Evolutionary conservation across 1,139 yeast genomes (phyloP), one percentile per base, ranked within the genome.

Genomic region (Saccharomyces hybrid): DNA sequence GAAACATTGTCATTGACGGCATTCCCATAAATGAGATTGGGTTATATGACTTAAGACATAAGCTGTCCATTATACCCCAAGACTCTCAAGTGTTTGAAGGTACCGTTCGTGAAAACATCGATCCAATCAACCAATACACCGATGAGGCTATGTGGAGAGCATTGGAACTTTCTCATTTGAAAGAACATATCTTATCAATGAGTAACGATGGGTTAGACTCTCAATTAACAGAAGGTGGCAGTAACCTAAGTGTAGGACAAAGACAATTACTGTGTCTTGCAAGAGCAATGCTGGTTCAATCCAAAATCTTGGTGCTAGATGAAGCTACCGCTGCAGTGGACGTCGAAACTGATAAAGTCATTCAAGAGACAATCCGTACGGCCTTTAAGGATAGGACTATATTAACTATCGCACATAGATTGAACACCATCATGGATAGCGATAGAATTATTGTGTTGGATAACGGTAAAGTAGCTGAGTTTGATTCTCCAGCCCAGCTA

Each of bases 301-400:
- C 95, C 4, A 83, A 83, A 61, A 81, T 91, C 50, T 76, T 90
- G 59, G 88, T 90, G 7, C 75, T 91, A 63, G 99, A 93, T 71
- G 99, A 93, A 73, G 98, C 98, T 12, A 91, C 98, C 3, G 97
- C 98, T 1, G 96, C 96, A 1, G 96, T 93, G 52, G 99, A 93
- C 71, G 96, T 90, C 32, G 95, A 90, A 67, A 93, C 99, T 1
- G 99, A 93, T 71, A 76, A 84, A 62, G 79, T 90, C 49, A 78
- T 91, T 53, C 98, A 91, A 73, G 83, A 85, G 64, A 91, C 97
- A 0, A 91, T 91, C 55, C 80, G 97, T 70, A 73, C 78, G 2
- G 96, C 89, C 57, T 91, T 91, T 70, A 82, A 83, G 64, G 89
- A 90, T 60, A 81, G 96, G 69, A 91, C 98, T 0, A 90, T 93